Evolutionary conservation across 768 basidiomycete genomes (phyloP), one percentile per base, ranked within the genome.

Genomic region (Ramaria rubella): DNA sequence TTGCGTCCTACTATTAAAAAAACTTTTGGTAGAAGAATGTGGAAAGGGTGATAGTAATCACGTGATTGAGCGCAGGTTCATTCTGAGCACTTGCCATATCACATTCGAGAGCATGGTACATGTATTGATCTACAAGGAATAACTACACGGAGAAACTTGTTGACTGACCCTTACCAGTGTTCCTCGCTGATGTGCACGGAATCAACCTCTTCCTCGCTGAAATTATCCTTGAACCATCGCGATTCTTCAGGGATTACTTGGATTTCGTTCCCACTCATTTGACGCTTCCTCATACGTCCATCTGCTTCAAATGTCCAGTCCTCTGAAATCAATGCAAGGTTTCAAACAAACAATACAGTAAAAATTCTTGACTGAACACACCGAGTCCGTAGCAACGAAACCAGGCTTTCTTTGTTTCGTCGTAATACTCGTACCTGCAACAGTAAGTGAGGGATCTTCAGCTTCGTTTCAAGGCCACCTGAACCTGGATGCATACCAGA

Each of bases 261-360:
- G 5, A 81, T 68, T 58, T 77, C 73, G 63, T 76, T 77, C 17
- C 69, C 75, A 59, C 73, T 72, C 73, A 79, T 78, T 69, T 79
- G 77, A n/a, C 81, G 70, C 60, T 79, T 78, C 52, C 68, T 64
- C 81, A 82, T 83, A 31, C 74, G 67, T 0, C 81, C 81, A 45
- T 75, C 72, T 6, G 68, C 61, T 1, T 65, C 75, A 59, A 79
- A 83, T 2, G 79, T 80, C 80, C 81, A 82, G 63, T 81, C 80
- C 72, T 81, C 61, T 19, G 26, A 15, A 30, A 12, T 11, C 12
- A 34, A 36, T 4, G 40, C 19, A 67, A 33, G 1, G n/a, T 14
- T 26, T 7, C 12, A 45, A 9, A 14, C 11, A 30, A 27, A 48
- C 21, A 38, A 38, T 11, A 38, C 11, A 38, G n/a, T 38, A 38